Conservation (phyloP, 1,284 basidiomycete genomes). For the Puccinia horiana region DNA sequence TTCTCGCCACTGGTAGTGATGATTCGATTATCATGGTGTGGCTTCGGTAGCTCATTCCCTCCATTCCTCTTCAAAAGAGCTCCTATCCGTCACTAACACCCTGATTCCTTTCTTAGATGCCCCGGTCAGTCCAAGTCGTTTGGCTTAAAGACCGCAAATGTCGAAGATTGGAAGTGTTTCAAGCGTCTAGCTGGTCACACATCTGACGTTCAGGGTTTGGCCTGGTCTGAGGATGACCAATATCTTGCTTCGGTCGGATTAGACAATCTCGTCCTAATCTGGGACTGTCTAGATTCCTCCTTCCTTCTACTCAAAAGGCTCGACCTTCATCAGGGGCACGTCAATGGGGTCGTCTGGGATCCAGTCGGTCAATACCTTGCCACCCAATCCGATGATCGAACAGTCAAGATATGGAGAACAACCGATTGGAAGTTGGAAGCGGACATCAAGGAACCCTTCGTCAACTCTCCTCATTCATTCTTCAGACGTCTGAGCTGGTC, state of each 20-base stretch:
- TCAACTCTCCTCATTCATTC: constrained; percentile 90
- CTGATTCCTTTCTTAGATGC: constrained; percentile 49
- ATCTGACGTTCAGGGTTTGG: constrained; percentile 90
- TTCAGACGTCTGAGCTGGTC: constrained; percentile 95
- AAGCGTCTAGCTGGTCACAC: constrained; percentile 39
- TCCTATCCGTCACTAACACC: constrained; percentile 47
- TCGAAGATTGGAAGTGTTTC: constrained; percentile 34
- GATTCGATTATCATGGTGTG: constrained; percentile 94
- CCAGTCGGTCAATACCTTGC: constrained; percentile 94
- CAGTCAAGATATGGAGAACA: constrained; percentile 94
- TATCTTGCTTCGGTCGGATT: constrained; percentile 92
- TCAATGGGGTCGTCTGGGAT: constrained; percentile 98
- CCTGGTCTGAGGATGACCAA: constrained; percentile 87
- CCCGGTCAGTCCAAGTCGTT: constrained; percentile 10
- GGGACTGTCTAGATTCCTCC: constrained; percentile 74
- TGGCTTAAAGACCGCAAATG: constrained; percentile 50
- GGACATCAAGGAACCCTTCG: constrained; percentile 83
- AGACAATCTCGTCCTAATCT: constrained; percentile 86
- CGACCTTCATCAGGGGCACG: constrained; percentile 88
- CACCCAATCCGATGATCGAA: constrained; percentile 90
- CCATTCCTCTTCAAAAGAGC: not conserved
- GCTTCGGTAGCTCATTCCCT: constrained; percentile 74
- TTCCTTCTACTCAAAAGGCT: constrained; percentile 74
- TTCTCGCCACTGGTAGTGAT: constrained; percentile 93
- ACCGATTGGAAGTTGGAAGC: constrained; percentile 84